Evolutionary conservation across 352 stramenopile genomes (phyloP), one percentile per base, ranked within the genome.

Genomic region (Pythium sp.): DNA sequence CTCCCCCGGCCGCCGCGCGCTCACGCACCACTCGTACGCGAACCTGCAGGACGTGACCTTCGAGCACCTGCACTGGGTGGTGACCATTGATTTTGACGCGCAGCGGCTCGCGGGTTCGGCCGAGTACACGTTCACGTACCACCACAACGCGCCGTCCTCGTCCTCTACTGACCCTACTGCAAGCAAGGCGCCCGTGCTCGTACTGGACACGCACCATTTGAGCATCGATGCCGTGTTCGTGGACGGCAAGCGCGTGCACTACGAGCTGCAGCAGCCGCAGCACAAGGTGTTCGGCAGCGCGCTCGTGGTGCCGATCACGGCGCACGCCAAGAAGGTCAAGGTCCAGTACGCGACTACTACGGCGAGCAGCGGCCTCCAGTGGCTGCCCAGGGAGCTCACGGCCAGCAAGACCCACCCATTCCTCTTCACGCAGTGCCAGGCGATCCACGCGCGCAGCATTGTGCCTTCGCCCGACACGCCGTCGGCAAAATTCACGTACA

Each of bases 391-490:
- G 54, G 82, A 92, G 65, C 96, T 98, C 73, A 99, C 97, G 46
- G 91, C 93, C 26, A 94, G 90, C 18, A 98, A 98, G 73, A 90
- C 86, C 53, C 82, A 96, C 67, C 96, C 97, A 9, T 99, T 98
- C 74, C 77, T 98, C 26, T 98, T 98, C 76, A 98, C 93, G 28
- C 94, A 98, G 70, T 96, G 89, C 68, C 86, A 94, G 56, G 95
- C 96, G 5, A 99, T 99, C 75, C 96, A 99, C 75, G 94, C 95
- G 11, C 87, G 98, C 26, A 97, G 84, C 5, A 79, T 99, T 36
- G 62, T 99, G 36, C 98, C 98, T 20, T 99, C 95, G 73, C 93
- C 98, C 24, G 98, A 99, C 83, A 90, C 89, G 20, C 96, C 95
- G 5, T 79, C 77, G 11, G 87, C 89, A 53, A 99, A 99, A 75